Conservation (phyloP, 495 filamentous ascomycete genomes). For the Hypomontagnella monticulosa region DNA sequence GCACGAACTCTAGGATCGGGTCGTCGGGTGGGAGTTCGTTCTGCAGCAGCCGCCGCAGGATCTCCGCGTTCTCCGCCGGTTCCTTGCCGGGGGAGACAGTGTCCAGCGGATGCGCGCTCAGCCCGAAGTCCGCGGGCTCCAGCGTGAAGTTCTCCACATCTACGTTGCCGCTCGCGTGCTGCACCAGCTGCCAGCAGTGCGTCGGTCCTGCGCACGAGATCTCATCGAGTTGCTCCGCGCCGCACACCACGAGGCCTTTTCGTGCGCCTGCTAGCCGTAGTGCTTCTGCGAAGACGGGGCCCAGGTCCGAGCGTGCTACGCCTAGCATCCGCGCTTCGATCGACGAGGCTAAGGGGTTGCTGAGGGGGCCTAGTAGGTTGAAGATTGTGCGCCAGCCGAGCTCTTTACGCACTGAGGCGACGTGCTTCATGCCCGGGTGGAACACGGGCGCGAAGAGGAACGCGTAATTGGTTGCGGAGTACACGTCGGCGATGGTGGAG, state of each 20-base stretch:
- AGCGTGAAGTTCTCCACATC: slow-evolving; percentile 78
- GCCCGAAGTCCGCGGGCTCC: slow-evolving; percentile 83
- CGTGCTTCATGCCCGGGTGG: slow-evolving; percentile 91
- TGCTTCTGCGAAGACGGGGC: slow-evolving; percentile 86
- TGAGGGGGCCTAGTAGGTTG: slow-evolving; percentile 91
- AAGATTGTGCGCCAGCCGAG: slow-evolving; percentile 95
- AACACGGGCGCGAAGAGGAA: slow-evolving; percentile 98
- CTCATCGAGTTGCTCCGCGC: slow-evolving; percentile 94
- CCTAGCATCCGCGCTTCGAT: slow-evolving; percentile 92
- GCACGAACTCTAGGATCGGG: slow-evolving; percentile 90
- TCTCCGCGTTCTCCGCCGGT: slow-evolving; percentile 85
- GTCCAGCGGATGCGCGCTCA: slow-evolving; percentile 75
- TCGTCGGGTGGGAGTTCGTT: slow-evolving; percentile 76
- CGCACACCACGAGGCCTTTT: slow-evolving; percentile 92
- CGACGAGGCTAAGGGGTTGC: slow-evolving; percentile 80
- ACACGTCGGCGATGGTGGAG: slow-evolving; percentile 72
- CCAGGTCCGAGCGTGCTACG: slow-evolving; percentile 85
- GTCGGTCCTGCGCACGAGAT: slow-evolving; percentile 87
- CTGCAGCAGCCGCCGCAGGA: slow-evolving; percentile 78
- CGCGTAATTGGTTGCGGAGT: slow-evolving; percentile 82
- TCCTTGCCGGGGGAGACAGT: slow-evolving; percentile 85
- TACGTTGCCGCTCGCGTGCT: slow-evolving; percentile 60
- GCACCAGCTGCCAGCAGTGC: slow-evolving; percentile 83
- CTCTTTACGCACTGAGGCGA: slow-evolving; percentile 81
- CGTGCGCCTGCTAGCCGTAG: slow-evolving; percentile 76